These are phyloP conservation scores for Flaveria floridana DNA, from an alignment of 140 eudicot species.

Conservation along the genomic window DNA sequence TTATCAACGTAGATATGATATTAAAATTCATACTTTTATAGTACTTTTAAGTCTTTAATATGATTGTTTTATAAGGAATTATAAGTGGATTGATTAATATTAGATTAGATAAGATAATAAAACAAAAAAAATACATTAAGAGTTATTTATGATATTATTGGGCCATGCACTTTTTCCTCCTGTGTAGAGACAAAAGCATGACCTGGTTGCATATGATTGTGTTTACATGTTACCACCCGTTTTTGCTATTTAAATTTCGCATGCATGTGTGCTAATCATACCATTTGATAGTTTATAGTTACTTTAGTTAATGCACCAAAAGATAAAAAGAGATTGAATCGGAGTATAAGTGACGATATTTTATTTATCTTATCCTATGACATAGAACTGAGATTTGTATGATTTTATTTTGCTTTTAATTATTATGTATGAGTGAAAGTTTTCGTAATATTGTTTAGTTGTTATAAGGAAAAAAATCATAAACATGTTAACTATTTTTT, in stretches of 20 bases:
- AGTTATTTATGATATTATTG: slow-evolving; percentile 15
- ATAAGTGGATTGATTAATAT: not conserved
- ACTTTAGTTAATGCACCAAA: not conserved
- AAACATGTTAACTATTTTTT: too few species aligned
- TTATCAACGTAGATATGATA: not conserved
- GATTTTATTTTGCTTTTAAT: too few species aligned
- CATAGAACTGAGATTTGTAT: too few species aligned
- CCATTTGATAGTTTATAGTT: slow-evolving; percentile 1
- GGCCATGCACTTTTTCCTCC: slow-evolving; percentile 24
- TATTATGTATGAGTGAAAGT: too few species aligned
- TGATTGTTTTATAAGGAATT: not conserved
- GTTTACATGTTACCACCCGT: slow-evolving; percentile 36
- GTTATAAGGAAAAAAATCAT: not conserved
- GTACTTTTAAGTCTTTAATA: not conserved
- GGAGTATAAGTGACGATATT: too few species aligned
- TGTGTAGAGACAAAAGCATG: slow-evolving; percentile 35
- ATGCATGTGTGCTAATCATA: slow-evolving; percentile 45
- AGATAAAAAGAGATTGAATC: too few species aligned
- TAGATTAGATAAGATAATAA: not conserved
- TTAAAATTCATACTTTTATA: not conserved
- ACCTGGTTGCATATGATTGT: slow-evolving; percentile 37
- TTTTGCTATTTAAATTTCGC: slow-evolving; percentile 23
- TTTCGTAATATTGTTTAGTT: too few species aligned
- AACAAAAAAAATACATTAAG: not conserved
- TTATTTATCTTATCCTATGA: too few species aligned